These are phyloP conservation scores for Miscanthus lutarioriparius DNA, from an alignment of 176 grass and related monocot genomes.

Conservation along the genomic window DNA sequence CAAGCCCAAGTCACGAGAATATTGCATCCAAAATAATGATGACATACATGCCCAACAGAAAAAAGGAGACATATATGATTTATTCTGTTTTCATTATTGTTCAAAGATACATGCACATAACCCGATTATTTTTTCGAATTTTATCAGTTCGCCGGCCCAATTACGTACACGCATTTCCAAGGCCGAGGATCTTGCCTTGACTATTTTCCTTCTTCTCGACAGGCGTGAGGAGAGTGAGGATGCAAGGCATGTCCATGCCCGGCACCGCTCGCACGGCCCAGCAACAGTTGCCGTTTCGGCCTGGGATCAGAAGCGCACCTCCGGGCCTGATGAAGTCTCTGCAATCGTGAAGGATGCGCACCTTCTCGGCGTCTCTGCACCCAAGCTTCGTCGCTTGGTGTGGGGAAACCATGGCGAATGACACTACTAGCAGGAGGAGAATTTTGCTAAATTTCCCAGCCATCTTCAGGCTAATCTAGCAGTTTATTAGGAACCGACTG, in stretches of 20 bases:
- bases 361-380: neutral
- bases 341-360: neutral
- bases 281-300: neutral
- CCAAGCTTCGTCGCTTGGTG: neutral
- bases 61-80: neutral
- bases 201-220: neutral
- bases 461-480: neutral
- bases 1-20: too few relatives aligned
- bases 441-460: neutral
- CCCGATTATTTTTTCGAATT: neutral
- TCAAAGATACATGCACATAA: neutral
- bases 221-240: neutral
- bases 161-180: neutral
- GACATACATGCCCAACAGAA: neutral
- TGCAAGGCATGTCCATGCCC: neutral
- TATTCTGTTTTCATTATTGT: neutral
- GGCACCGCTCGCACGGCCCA: neutral
- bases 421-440: neutral
- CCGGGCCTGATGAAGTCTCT: neutral
- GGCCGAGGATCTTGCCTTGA: neutral
- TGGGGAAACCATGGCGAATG: neutral
- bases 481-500: too few relatives aligned
- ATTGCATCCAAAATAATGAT: neutral
- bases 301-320: accelerated
- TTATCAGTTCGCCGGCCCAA: neutral